Evolutionary conservation across 2,329 filamentous ascomycete genomes (phyloP).

Genomic region (Fusarium tricinctum): DNA sequence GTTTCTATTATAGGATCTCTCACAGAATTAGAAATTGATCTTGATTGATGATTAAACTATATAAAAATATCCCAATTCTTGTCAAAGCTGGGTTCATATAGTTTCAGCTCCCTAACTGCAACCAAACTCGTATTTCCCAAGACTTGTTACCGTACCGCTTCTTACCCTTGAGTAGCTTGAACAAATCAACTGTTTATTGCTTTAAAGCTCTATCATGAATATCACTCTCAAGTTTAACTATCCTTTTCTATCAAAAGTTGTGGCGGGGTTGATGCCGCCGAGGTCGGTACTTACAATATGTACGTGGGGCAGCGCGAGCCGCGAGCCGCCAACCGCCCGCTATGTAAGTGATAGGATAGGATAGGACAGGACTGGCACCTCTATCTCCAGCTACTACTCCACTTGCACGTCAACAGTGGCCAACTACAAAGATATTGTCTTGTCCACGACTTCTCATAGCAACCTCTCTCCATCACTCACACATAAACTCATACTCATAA

Average conservation of each 20-base stretch:
- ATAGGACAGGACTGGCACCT: constrained; percentile 8
- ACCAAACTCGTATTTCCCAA: no score
- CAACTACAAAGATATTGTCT: constrained; percentile 34
- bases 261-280: constrained; percentile 46
- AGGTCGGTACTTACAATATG: constrained; percentile 43
- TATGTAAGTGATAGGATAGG: no score
- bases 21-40: no score
- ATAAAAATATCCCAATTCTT: no score
- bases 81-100: neutral
- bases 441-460: constrained; percentile 9
- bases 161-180: neutral
- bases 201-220: neutral
- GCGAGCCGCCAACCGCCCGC: constrained; percentile 41
- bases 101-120: neutral
- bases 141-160: neutral
- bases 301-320: constrained; percentile 49
- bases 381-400: constrained; percentile 38
- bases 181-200: neutral
- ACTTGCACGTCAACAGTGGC: constrained; percentile 40
- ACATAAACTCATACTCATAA: constrained; percentile 50
- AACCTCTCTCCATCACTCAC: constrained; percentile 12
- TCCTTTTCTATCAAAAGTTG: constrained; percentile 15
- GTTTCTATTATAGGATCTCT: neutral
- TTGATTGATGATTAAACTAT: neutral
- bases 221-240: neutral